phyloP scores from a whole-genome alignment of 2,329 filamentous ascomycete species.

The Amylocarpus encephaloides region DNA sequence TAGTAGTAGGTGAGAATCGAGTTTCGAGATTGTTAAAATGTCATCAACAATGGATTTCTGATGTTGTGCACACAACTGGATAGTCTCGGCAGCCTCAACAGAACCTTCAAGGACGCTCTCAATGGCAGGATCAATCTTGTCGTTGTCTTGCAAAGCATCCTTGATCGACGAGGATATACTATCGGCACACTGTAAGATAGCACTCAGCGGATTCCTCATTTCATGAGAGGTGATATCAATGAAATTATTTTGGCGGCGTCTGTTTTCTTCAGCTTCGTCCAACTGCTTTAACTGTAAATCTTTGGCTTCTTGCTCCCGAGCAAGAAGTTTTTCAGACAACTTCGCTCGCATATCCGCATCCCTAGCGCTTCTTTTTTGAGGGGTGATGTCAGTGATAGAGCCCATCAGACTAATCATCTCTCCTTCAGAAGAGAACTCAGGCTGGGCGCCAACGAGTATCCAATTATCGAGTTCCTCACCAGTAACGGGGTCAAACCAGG shows the following conservation, averaged over 20 bases:
- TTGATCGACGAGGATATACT: slow-evolving; percentile 51
- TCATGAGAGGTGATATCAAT: slow-evolving; percentile 68
- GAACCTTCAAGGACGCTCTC: slow-evolving; percentile 45
- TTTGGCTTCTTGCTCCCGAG: slow-evolving; percentile 52
- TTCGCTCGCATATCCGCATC: slow-evolving; percentile 74
- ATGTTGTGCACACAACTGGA: slow-evolving; percentile 70
- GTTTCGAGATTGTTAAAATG: slow-evolving; percentile 59
- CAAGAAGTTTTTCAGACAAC: slow-evolving; percentile 65
- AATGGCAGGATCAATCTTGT: slow-evolving; percentile 36
- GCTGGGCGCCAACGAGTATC: slow-evolving; percentile 69
- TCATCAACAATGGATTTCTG: slow-evolving; percentile 61
- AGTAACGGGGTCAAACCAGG: slow-evolving; percentile 49
- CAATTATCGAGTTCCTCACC: slow-evolving; percentile 61
- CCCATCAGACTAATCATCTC: slow-evolving; percentile 68
- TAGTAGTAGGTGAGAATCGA: slow-evolving; percentile 64
- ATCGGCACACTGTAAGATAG: slow-evolving; percentile 69
- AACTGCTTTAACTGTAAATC: slow-evolving; percentile 68
- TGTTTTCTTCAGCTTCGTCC: slow-evolving; percentile 73
- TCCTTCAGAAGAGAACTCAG: slow-evolving; percentile 58
- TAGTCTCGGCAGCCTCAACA: slow-evolving; percentile 70
- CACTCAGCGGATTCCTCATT: slow-evolving; percentile 65
- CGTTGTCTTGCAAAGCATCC: slow-evolving; percentile 14
- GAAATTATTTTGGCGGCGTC: slow-evolving; percentile 63
- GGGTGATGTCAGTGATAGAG: slow-evolving; percentile 75
- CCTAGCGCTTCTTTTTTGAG: slow-evolving; percentile 77